Base-by-base conservation (phyloP, 805 yeast species). In the Komagataella mondaviorum region DNA sequence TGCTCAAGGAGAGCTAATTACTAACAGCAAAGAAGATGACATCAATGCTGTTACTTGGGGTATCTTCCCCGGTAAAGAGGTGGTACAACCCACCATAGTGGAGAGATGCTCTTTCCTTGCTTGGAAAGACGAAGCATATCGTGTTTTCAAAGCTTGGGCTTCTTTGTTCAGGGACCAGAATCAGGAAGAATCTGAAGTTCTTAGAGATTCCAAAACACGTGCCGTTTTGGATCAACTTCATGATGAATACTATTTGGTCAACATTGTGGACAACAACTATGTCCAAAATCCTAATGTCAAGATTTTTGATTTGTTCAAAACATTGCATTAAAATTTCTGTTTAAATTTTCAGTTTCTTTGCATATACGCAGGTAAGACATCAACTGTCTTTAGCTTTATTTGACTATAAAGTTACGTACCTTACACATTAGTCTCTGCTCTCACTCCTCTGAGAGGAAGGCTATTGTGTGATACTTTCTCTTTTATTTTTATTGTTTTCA, bases 41-140 rank as follows among this genome's bases (percentile, higher is more conserved):
- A 89, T 95, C 56, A 90, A 88, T 62, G 96, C 98, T 6, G 97
- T 91, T 52, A 91, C 98, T 17, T 91, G 98, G 98, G 98, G 98
- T 56, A 88, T 90, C 51, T 89, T 88, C 80, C 97, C 98, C 23
- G 96, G 96, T 44, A 85, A 84, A 62, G 97, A 91, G 69, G 85
- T 91, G 51, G 75, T 88, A 56, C 98, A 91, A 70, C 97, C 98
- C 50, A 91, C 98, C 0, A 88, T 91, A 63, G 97, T 91, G 18
- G 98, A 91, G 65, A 84, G 82, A 61, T 80, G 83, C 44, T 88
- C 96, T 2, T 91, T 91, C 67, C 71, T 90, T 59, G 98, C 98
- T 12, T 91, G 98, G 98, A 90, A 88, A 65, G 96, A 91, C 64
- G 98, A 91, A 67, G 91, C 91, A 45, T 91, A 76, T 73, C 75